Base-by-base conservation (phyloP, 768 basidiomycete species). In the Tylopilus balloui region DNA sequence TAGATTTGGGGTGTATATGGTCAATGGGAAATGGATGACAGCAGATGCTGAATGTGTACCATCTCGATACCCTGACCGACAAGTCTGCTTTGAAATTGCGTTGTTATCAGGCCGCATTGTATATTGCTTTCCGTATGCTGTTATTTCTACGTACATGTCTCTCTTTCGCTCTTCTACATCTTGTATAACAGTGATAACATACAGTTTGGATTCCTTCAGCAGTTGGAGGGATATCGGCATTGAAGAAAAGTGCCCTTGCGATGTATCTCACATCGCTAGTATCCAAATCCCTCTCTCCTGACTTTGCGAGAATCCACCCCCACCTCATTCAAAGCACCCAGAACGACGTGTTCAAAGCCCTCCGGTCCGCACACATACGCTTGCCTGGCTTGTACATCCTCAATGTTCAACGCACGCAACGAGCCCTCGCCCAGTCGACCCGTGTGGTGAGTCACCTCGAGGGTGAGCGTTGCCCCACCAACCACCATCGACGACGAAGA, bases 341-440 rank as follows among this genome's bases (percentile, higher is more conserved):
- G 40, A 2, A 73, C 66, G 23, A 59, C 58, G 38, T 66, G 58
- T 58, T 80, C 78, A 45, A 78, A 81, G 3, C 55, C 58, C 20
- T 63, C 66, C 1, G 80, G 75, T 3, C 81, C 80, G 59, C 81
- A 82, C 12, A 83, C 38, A 51, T 72, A 82, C 1, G 66, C 58
- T n/a, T 69, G 61, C 37, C 66, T 62, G 12, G 57, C 64, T 20
- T 32, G 34, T 7, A 64, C 9, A 1, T 55, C 60, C 34, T 17
- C 52, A 1, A 55, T 35, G 29, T 50, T 20, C 43, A 55, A 36
- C 2, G 24, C 29, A 6, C 25, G 21, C 27, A 63, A 46, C 14
- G 44, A 15, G 3, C 46, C 46, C 41, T 48, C 25, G 35, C 19
- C 48, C 15, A 67, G 37, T 38, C 68, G 58, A 17, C 60, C 61